phyloP scores from a whole-genome alignment of 1,139 yeast genomes.

The Candida albicans region DNA sequence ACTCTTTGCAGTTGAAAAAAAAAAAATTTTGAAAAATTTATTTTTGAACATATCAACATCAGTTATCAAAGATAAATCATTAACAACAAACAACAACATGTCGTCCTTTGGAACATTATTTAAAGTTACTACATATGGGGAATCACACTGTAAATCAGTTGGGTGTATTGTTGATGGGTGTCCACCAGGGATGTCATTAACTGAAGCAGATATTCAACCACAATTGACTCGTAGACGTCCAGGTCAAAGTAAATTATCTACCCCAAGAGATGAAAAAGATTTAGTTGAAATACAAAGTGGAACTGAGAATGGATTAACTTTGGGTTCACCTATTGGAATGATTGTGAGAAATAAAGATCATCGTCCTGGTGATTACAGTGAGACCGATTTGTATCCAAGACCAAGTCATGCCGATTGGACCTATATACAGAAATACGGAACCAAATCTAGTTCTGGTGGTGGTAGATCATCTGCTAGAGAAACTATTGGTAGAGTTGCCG shows the following conservation, averaged over 20 bases:
- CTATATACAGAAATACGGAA: slow-evolving; percentile 84
- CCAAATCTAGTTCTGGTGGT: slow-evolving; percentile 93
- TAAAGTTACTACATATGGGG: slow-evolving; percentile 93
- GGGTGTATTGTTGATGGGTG: slow-evolving; percentile 99
- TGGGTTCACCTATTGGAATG: slow-evolving; percentile 97
- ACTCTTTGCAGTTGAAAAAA: too few species aligned
- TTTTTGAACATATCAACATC: too few species aligned
- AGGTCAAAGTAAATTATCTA: slow-evolving; percentile 87
- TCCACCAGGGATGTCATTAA: slow-evolving; percentile 87
- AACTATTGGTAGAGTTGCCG: slow-evolving; percentile 98
- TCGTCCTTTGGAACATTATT: slow-evolving; percentile 47
- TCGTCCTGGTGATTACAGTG: slow-evolving; percentile 93
- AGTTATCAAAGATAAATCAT: not conserved
- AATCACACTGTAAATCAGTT: slow-evolving; percentile 96
- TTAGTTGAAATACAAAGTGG: slow-evolving; percentile 92
- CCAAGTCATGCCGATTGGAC: slow-evolving; percentile 99
- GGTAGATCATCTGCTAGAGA: slow-evolving; percentile 97
- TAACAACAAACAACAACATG: slow-evolving; percentile 26
- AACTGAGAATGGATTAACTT: slow-evolving; percentile 83
- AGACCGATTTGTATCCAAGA: slow-evolving; percentile 92
- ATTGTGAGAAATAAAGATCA: slow-evolving; percentile 91
- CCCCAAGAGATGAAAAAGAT: slow-evolving; percentile 96
- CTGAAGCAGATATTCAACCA: slow-evolving; percentile 89
- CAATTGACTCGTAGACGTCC: slow-evolving; percentile 97
- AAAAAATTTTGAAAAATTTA: too few species aligned